Evolutionary conservation across 176 grass and related monocot species (phyloP).

Genomic region (Oryza brachyantha): DNA sequence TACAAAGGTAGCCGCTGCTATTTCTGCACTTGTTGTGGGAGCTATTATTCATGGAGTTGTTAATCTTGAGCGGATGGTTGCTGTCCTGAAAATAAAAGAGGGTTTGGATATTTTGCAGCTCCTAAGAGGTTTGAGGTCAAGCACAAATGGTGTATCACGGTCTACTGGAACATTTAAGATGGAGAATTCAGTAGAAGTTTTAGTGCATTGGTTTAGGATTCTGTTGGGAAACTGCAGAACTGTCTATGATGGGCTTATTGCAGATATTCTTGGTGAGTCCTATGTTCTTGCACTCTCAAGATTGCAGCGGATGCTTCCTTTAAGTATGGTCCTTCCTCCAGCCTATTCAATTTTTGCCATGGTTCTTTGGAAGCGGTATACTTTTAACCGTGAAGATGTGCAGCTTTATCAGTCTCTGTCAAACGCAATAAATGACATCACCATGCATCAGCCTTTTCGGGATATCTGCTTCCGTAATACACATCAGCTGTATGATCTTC

Average conservation of each 20-base stretch:
- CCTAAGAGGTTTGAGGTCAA: constrained; percentile 64
- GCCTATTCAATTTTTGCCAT: constrained; percentile 94
- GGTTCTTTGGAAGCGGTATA: constrained; percentile 86
- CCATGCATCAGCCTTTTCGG: constrained; percentile 84
- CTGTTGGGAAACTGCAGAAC: constrained; percentile 85
- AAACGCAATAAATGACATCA: constrained; percentile 64
- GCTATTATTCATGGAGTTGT: constrained; percentile 78
- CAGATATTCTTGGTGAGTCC: constrained; percentile 83
- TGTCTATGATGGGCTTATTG: constrained; percentile 82
- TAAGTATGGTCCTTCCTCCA: constrained; percentile 70
- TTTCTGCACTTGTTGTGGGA: constrained; percentile 90
- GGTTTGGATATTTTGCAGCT: constrained; percentile 81
- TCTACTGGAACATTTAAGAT: constrained; percentile 55
- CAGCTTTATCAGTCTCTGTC: constrained; percentile 68
- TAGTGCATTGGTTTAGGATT: constrained; percentile 90
- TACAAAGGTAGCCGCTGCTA: constrained; percentile 73
- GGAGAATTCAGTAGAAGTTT: constrained; percentile 68
- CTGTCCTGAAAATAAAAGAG: constrained; percentile 86
- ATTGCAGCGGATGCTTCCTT: constrained; percentile 77
- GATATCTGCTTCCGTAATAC: constrained; percentile 84
- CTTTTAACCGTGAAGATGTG: constrained; percentile 75
- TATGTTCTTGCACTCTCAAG: constrained; percentile 89
- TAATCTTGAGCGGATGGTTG: constrained; percentile 81
- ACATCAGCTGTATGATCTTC: constrained; percentile 74
- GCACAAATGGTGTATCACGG: constrained; percentile 70